phyloP scores from a whole-genome alignment of 768 basidiomycete genomes.

The Hysterangium stoloniferum region DNA sequence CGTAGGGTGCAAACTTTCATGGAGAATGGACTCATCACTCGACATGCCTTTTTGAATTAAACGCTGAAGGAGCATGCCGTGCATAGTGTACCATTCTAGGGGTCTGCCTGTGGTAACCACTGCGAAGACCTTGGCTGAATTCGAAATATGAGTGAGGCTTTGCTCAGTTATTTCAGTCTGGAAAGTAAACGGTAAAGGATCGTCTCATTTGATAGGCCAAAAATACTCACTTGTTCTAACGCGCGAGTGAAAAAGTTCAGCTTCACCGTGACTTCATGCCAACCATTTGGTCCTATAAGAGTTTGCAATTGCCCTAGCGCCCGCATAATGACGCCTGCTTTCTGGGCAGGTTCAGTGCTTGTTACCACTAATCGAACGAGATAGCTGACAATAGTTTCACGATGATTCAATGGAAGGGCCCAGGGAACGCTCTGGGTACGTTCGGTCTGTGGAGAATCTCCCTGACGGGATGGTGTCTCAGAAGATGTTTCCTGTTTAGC shows the following conservation, averaged over 20 bases:
- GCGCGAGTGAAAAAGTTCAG: slow-evolving; percentile 82
- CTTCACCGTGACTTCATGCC: slow-evolving; percentile 89
- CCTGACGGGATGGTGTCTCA: background rate
- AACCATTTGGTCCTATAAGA: slow-evolving; percentile 76
- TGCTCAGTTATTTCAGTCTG: slow-evolving; percentile 72
- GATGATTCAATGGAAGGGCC: slow-evolving; percentile 69
- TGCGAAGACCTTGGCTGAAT: slow-evolving; percentile 82
- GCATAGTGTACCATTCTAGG: slow-evolving; percentile 70
- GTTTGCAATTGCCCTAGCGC: slow-evolving; percentile 61
- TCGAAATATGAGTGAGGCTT: slow-evolving; percentile 59
- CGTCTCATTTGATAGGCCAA: no score
- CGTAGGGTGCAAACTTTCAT: slow-evolving; percentile 75
- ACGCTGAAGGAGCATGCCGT: slow-evolving; percentile 67
- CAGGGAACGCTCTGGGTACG: slow-evolving; percentile 33
- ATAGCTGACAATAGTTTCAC: slow-evolving; percentile 92
- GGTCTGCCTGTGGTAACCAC: slow-evolving; percentile 78
- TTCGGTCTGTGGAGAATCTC: slow-evolving; percentile 8
- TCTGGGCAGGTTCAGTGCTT: slow-evolving; percentile 44
- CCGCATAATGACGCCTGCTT: slow-evolving; percentile 45
- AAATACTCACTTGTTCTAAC: slow-evolving; percentile 61
- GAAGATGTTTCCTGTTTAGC: slow-evolving; percentile 24
- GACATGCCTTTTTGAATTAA: slow-evolving; percentile 83
- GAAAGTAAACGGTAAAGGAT: background rate
- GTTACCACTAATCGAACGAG: slow-evolving; percentile 85
- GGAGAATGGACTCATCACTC: slow-evolving; percentile 70